Conservation (phyloP, 371 early-diverging fungal species). For the Blakeslea trispora region DNA sequence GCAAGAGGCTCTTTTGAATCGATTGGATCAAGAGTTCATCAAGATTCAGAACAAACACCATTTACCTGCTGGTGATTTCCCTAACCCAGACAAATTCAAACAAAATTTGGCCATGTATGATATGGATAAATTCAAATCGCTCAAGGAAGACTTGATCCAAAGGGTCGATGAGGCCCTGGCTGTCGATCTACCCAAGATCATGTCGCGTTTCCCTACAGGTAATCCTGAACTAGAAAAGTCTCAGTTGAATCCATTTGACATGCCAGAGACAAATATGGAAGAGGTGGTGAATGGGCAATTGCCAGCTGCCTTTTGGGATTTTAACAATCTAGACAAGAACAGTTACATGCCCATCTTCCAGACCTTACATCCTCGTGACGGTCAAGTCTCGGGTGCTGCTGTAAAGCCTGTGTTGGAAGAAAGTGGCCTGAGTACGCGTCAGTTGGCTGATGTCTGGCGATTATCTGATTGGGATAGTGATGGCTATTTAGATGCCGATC, state of each 20-base stretch:
- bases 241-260: slow-evolving; percentile 38
- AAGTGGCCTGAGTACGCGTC: slow-evolving; percentile 53
- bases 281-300: slow-evolving; percentile 24
- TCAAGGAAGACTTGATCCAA: slow-evolving; percentile 63
- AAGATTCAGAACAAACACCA: slow-evolving; percentile 73
- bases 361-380: slow-evolving; percentile 56
- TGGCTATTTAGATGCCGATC: slow-evolving; percentile 68
- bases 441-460: slow-evolving; percentile 67
- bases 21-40: slow-evolving; percentile 71
- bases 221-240: slow-evolving; percentile 38
- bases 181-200: slow-evolving; percentile 35
- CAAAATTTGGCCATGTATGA: slow-evolving; percentile 68
- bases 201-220: slow-evolving; percentile 39
- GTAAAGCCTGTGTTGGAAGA: slow-evolving; percentile 60
- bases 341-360: slow-evolving; percentile 21
- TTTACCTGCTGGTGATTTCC: slow-evolving; percentile 76
- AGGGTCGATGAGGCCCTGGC: slow-evolving; percentile 55
- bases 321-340: slow-evolving; percentile 49
- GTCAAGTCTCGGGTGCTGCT: slow-evolving; percentile 56
- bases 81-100: slow-evolving; percentile 66
- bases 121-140: slow-evolving; percentile 74
- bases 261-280: slow-evolving; percentile 6
- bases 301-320: slow-evolving; percentile 52
- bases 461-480: slow-evolving; percentile 71
- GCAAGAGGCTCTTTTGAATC: slow-evolving; percentile 69